Evolutionary conservation across 805 yeast genomes (phyloP), one percentile per base, ranked within the genome.

Genomic region (Yamadazyma olivae): DNA sequence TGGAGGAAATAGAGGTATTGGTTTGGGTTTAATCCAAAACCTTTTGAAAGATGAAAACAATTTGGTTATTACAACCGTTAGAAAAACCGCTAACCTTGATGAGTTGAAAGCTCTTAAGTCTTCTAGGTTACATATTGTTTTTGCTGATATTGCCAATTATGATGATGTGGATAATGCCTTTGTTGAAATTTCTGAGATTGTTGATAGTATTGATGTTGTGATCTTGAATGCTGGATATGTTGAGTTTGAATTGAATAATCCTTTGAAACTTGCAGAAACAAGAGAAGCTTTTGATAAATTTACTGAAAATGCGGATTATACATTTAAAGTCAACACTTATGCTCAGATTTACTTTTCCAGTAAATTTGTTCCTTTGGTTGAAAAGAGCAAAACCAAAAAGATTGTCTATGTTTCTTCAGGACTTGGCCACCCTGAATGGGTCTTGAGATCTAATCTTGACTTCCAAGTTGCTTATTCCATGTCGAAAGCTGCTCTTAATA

Each of bases 1-100:
- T 1, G 74, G 75, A 7, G 69, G 67, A n/a, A 64, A 68, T 17
- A 53, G 68, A 36, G 74, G 74, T 4, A 59, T 70, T 32, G 74
- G 75, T 6, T 53, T 54, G 14, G 53, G 50, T 1, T 44, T 67
- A 6, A 56, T 51, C 3, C 50, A 56, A 30, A 47, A 48, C 24
- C 40, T 65, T 13, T 43, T 53, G 19, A 28, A 32, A 33, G 40
- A 48, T 31, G 19, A 59, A 56, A 27, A 46, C 49, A 32, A 51
- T 50, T 31, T 64, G 53, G 50, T 71, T 62, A 30, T 69, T 59
- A 49, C 68, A 70, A 43, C 74, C 50, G 43, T 59, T 51, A 28
- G 72, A 65, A 22, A 20, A n/a, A 14, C 12, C 13, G 8, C 36
- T 5, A 33, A 33, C 13, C 15, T 33, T 3, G 36, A 33, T 7